Conservation (phyloP, 2,329 filamentous ascomycete species). For the Monosporascus sp. region DNA sequence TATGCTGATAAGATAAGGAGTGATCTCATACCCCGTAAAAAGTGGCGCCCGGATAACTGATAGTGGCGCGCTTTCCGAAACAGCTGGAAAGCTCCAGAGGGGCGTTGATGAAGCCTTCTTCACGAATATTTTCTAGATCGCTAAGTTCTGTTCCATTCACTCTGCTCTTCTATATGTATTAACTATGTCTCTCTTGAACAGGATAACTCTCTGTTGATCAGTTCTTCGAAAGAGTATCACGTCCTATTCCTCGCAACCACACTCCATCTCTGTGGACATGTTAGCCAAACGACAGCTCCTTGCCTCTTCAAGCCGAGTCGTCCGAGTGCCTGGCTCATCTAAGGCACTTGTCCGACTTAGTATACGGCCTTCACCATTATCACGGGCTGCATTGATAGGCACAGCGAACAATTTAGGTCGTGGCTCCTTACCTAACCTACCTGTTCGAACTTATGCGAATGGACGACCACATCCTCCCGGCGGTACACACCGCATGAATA, state of each 20-base stretch:
- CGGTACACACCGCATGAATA: constrained; percentile 89
- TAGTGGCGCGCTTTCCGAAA: background rate
- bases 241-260: constrained; percentile 1
- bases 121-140: background rate
- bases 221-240: background rate
- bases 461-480: constrained; percentile 81
- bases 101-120: background rate
- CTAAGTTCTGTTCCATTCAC: no score
- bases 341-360: constrained; percentile 17
- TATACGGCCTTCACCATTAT: constrained; percentile 12
- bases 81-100: constrained; percentile 1
- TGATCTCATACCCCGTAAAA: background rate
- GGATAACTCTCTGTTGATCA: background rate
- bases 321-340: constrained; percentile 16
- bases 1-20: background rate
- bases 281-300: constrained; percentile 33
- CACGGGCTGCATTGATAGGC: constrained; percentile 18
- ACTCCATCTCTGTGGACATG: constrained; percentile 23
- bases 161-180: background rate
- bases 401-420: constrained; percentile 10
- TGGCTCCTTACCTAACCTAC: constrained; percentile 12
- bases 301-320: constrained; percentile 28
- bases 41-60: background rate
- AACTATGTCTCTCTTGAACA: background rate
- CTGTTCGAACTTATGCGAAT: constrained; percentile 55